A percentile compares a stretch with the other conserved stretches of the same genome.
Evolutionary conservation across 2,329 filamentous ascomycete species (phyloP).

Genomic region (Endoconidiophora polonica): DNA sequence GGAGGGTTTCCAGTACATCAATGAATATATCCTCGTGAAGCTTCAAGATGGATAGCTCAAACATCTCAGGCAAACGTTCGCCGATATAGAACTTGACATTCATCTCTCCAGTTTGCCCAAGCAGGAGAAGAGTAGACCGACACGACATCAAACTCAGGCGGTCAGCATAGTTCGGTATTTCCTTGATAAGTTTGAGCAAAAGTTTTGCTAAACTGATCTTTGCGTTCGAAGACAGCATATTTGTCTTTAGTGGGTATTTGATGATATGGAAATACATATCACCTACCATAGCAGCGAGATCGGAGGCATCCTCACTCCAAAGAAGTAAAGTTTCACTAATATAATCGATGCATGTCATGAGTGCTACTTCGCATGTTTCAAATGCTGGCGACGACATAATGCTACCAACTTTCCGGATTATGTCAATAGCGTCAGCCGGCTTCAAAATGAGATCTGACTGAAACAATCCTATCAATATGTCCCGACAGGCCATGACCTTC

Average conservation of each 20-base stretch:
- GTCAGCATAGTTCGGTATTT: constrained; percentile 49
- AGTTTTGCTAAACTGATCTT: constrained; percentile 52
- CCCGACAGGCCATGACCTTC: constrained; percentile 35
- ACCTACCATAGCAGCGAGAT: constrained; percentile 48
- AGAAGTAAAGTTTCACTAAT: constrained; percentile 45
- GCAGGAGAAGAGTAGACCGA: constrained; percentile 55
- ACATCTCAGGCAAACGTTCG: constrained; percentile 52
- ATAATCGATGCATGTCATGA: constrained; percentile 49
- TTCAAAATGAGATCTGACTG: constrained; percentile 34
- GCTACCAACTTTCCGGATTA: constrained; percentile 34
- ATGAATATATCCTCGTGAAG: constrained; percentile 72
- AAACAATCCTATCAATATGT: constrained; percentile 35
- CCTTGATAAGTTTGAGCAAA: constrained; percentile 51
- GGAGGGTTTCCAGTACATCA: constrained; percentile 67
- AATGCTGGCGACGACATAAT: constrained; percentile 42
- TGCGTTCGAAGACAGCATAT: constrained; percentile 51
- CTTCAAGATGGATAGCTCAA: constrained; percentile 65
- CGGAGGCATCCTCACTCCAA: constrained; percentile 44
- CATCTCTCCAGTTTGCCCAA: constrained; percentile 51
- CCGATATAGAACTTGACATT: constrained; percentile 62
- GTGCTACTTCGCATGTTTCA: constrained; percentile 57
- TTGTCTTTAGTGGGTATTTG: constrained; percentile 46
- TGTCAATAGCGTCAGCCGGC: constrained; percentile 27
- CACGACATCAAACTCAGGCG: constrained; percentile 39
- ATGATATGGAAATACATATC: constrained; percentile 71